Percentiles rank a stretch among this genome's conserved stretches.
Conservation (phyloP, 805 yeast genomes). For the Saturnispora hagleri region DNA sequence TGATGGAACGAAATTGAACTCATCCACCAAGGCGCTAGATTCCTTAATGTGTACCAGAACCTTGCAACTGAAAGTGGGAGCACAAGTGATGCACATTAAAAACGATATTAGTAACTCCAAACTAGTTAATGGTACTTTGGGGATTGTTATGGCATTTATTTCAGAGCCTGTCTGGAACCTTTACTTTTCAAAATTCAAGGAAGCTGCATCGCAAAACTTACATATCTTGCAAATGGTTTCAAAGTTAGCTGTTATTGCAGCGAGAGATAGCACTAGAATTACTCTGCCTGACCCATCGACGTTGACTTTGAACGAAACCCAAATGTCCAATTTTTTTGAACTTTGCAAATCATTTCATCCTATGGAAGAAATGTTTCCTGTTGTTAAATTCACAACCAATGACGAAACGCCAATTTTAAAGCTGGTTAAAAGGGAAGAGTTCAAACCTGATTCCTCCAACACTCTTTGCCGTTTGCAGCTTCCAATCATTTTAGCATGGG, state of each 20-base stretch:
- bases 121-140: constrained; percentile 88
- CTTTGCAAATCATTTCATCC: constrained; percentile 20
- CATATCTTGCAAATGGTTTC: constrained; percentile 9
- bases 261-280: constrained; percentile 7
- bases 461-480: constrained; percentile 42
- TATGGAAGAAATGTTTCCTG: constrained; percentile 29
- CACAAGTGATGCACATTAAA: constrained; percentile 91
- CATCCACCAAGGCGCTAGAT: constrained; percentile 18
- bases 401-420: constrained; percentile 24
- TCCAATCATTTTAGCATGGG: constrained; percentile 73
- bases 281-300: constrained; percentile 6
- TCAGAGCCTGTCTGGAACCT: constrained; percentile 21
- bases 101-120: constrained; percentile 52
- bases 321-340: constrained; percentile 8
- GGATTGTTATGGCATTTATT: constrained; percentile 56
- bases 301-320: constrained; percentile 6
- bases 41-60: constrained; percentile 61
- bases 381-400: constrained; percentile 36
- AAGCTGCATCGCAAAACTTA: constrained; percentile 5
- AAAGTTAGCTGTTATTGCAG: neutral
- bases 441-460: constrained; percentile 22
- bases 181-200: constrained; percentile 12
- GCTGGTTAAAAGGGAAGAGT: constrained; percentile 29
- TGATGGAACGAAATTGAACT: constrained; percentile 9
- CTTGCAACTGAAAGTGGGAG: constrained; percentile 65